Conservation (phyloP, 345 rosid species). For the Bruguiera gymnorhiza region DNA sequence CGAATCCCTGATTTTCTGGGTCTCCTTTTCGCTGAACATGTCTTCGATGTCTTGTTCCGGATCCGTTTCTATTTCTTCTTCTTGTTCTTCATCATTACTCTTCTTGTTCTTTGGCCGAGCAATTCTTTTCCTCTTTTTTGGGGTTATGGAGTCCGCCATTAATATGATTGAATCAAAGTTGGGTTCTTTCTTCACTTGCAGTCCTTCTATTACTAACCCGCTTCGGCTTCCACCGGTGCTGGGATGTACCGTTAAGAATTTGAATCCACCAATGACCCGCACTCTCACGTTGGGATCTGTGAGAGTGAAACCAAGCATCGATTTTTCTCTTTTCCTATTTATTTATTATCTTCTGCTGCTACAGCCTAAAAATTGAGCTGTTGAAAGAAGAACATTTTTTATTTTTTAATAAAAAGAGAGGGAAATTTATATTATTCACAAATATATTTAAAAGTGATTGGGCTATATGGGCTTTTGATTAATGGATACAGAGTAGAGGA, state of each 20-base stretch:
- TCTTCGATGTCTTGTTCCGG: conserved; percentile 56
- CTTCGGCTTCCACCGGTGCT: not conserved
- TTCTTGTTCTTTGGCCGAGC: conserved; percentile 6
- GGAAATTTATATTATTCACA: not conserved
- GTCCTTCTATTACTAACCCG: not conserved
- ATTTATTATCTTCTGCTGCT: too few species aligned
- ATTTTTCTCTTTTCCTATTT: not conserved
- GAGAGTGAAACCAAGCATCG: not conserved
- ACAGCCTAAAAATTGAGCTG: not conserved
- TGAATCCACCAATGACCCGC: conserved; percentile 2
- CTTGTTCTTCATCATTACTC: too few species aligned
- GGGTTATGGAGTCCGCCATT: conserved; percentile 4
- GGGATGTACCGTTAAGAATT: conserved; percentile 1
- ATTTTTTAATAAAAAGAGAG: not conserved
- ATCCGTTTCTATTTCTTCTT: not conserved
- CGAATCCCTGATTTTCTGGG: conserved; percentile 42
- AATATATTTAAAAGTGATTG: too few species aligned
- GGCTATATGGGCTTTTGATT: too few species aligned
- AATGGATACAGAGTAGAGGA: too few species aligned
- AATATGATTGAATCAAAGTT: not conserved
- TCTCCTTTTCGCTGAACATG: conserved; percentile 53
- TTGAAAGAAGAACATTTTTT: not conserved
- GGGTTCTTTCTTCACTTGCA: not conserved
- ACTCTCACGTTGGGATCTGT: not conserved
- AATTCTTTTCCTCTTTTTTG: conserved; percentile 10